phyloP scores from a whole-genome alignment of 2,329 filamentous ascomycete species.

The Alternaria ventricosa region DNA sequence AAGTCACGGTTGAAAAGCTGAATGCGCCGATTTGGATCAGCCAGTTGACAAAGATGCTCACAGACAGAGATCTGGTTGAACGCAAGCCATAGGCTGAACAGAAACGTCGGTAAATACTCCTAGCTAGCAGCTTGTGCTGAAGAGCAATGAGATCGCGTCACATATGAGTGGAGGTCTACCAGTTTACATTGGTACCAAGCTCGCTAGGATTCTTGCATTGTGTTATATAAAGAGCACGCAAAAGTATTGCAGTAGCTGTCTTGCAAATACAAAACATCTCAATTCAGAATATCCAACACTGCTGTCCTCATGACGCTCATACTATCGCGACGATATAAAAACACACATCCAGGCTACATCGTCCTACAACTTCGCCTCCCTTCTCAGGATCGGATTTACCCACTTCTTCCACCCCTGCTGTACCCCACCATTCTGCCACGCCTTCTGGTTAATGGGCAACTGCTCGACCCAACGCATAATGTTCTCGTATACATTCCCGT shows the following conservation, averaged over 20 bases:
- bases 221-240: background rate
- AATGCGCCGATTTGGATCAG: background rate
- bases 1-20: background rate
- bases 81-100: background rate
- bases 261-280: background rate
- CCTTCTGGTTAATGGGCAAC: constrained; percentile 30
- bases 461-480: constrained; percentile 43
- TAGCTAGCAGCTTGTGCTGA: background rate
- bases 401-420: constrained; percentile 5
- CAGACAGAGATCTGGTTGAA: background rate
- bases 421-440: background rate
- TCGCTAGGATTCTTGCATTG: background rate
- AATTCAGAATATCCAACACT: background rate
- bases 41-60: background rate
- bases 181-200: background rate
- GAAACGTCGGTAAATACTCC: background rate
- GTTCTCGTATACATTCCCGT: constrained; percentile 60
- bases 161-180: background rate
- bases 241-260: background rate
- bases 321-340: background rate
- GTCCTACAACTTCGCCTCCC: constrained; percentile 2
- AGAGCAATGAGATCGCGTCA: background rate
- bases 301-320: background rate
- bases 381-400: constrained; percentile 6
- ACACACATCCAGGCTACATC: background rate